Base-by-base conservation (phyloP, 768 basidiomycete species). In the Calocybe cyanea region DNA sequence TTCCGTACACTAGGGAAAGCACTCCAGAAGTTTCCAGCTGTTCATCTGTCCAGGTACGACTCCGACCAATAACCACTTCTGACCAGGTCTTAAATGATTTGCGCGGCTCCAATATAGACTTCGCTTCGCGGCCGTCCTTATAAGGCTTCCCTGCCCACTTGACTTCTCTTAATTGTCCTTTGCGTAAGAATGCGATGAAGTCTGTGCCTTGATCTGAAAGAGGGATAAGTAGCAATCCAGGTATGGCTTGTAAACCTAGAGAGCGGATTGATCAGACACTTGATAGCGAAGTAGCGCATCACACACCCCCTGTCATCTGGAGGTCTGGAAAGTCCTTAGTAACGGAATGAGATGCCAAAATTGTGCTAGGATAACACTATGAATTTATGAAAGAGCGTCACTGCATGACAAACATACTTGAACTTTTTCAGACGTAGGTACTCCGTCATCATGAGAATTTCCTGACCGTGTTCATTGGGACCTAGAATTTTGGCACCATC, bases 21-120 rank as follows among this genome's bases (percentile, higher is more conserved):
- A 91, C 86, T 30, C 83, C 82, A 1, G 86, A 87, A 1, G 87
- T 90, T 60, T 90, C 87, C 31, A 90, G 59, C 57, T 91, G 85
- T 58, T 91, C 87, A 45, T 90, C 87, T 7, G 85, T 81, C 88
- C 88, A 92, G 7, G 70, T 69, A 25, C 85, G 69, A 52, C 76
- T 81, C 45, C 80, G 69, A 4, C 87, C 87, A 6, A 77, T 73
- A 11, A 91, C 78, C 1, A 70, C 78, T 63, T 91, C 85, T 0
- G 81, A 79, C 88, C 88, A 92, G 4, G 73, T 73, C 64, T 81
- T 85, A 71, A 92, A 92, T 1, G 83, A 86, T 44, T 74, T 79
- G n/a, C 88, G 73, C 0, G 88, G 88, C 60, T 91, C 87, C 7
- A 92, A 68, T 28, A 57, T 54, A 18, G 76, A 60, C 9, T 51